A percentile compares a stretch with the other conserved stretches of the same genome.
These are phyloP conservation scores for Cucurbita pepo DNA, from an alignment of 306 rosid genomes.

Conservation along the genomic window DNA sequence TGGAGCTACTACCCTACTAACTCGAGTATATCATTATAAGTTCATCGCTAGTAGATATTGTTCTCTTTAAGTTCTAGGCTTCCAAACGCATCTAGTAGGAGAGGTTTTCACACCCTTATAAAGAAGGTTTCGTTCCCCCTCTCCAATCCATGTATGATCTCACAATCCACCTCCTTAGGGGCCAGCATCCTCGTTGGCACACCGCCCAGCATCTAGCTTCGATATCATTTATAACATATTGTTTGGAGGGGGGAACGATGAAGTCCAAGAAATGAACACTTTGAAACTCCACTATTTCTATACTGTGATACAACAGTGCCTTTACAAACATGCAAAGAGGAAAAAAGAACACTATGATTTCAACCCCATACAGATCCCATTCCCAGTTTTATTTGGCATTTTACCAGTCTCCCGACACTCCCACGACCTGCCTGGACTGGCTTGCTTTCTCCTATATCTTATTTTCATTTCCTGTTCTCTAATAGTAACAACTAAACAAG, in stretches of 20 bases:
- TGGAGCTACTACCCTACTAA: not conserved
- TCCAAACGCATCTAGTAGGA: no score
- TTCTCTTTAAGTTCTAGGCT: no score
- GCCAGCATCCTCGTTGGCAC: no score
- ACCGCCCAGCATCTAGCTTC: no score
- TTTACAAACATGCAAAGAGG: constrained; percentile 24
- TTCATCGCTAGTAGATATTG: no score
- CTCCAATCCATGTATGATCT: no score
- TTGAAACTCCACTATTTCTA: constrained; percentile 12
- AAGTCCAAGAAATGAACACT: not conserved
- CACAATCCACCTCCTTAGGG: no score
- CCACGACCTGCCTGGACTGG: constrained; percentile 86
- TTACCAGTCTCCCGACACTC: constrained; percentile 78
- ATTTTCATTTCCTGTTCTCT: not conserved
- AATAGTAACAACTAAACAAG: constrained; percentile 11
- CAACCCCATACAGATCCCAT: constrained; percentile 10
- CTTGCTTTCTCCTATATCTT: constrained; percentile 21
- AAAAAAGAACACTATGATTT: constrained; percentile 5
- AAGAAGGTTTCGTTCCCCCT: no score
- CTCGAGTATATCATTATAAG: no score
- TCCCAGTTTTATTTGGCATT: constrained; percentile 47
- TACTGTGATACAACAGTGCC: constrained; percentile 24
- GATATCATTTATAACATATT: no score
- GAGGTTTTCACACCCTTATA: no score
- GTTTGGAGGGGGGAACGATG: no score